Percentiles rank a stretch among this genome's conserved stretches.
Evolutionary conservation across 2,329 filamentous ascomycete genomes (phyloP).

Genomic region (Fusarium sp.): DNA sequence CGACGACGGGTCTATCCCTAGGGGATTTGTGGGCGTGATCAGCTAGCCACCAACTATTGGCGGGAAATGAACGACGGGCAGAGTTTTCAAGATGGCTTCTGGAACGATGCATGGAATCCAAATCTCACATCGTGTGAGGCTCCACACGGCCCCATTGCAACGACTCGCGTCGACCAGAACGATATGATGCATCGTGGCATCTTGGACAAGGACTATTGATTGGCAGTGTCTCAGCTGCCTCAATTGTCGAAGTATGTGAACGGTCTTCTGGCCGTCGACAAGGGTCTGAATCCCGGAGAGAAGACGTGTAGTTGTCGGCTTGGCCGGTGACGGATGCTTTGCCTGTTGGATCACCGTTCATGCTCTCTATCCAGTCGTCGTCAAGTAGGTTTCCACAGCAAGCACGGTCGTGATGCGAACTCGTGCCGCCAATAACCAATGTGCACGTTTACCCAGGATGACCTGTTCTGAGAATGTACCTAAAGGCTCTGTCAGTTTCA

Average conservation of each 20-base stretch:
- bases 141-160: conserved; percentile 16
- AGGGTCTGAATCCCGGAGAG: not conserved
- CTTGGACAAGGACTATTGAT: conserved; percentile 11
- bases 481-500: not conserved
- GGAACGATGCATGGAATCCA: conserved; percentile 31
- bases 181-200: conserved; percentile 16
- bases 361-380: not conserved
- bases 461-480: not conserved
- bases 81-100: conserved; percentile 37
- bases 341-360: not conserved
- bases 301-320: not conserved
- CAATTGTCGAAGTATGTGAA: not conserved
- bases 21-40: conserved; percentile 22
- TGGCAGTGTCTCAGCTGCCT: conserved; percentile 12
- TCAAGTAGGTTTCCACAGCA: not conserved
- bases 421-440: conserved; percentile 8
- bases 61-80: conserved; percentile 28
- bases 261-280: not conserved
- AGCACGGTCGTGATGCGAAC: conserved; percentile 5
- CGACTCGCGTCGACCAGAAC: conserved; percentile 24
- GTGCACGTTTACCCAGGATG: conserved; percentile 12
- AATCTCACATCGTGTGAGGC: conserved; percentile 30
- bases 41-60: conserved; percentile 14
- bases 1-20: conserved; percentile 8
- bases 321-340: not conserved